These are phyloP conservation scores for Gloeophyllum trabeum DNA, from an alignment of 768 basidiomycete genomes.

Conservation along the genomic window DNA sequence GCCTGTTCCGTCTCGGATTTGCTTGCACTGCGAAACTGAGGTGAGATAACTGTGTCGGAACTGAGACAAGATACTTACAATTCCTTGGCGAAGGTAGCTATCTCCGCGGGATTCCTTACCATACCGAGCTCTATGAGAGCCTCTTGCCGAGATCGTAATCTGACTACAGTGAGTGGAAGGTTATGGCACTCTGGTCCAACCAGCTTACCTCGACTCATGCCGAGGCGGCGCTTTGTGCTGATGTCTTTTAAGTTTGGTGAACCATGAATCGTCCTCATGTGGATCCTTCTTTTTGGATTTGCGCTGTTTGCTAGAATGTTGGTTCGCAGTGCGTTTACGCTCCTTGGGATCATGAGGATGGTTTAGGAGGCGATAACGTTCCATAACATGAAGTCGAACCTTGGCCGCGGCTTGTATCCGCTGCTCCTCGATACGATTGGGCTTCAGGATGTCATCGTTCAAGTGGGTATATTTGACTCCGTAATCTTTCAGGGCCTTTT, in stretches of 20 bases:
- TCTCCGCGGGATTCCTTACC: constrained; percentile 38
- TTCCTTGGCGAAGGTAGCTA: constrained; percentile 46
- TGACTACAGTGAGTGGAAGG: constrained; percentile 7
- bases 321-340: not conserved
- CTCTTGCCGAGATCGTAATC: constrained; percentile 25
- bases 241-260: constrained; percentile 45
- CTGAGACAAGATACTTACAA: constrained; percentile 55
- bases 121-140: constrained; percentile 56
- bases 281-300: too few species aligned
- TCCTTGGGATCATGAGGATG: not conserved
- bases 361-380: not conserved
- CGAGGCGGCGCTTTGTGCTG: constrained; percentile 40
- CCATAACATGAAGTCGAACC: constrained; percentile 19
- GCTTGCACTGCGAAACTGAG: constrained; percentile 20
- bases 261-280: too few species aligned
- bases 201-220: constrained; percentile 42
- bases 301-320: too few species aligned
- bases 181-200: too few species aligned
- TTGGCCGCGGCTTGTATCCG: constrained; percentile 41
- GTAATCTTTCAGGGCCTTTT: constrained; percentile 42
- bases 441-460: constrained; percentile 59
- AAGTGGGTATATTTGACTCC: constrained; percentile 67
- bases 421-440: constrained; percentile 60
- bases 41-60: too few species aligned
- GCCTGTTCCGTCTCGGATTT: constrained; percentile 30